A percentile compares a stretch with the other conserved stretches of the same genome.
Conservation (phyloP, 1,284 basidiomycete species). For the Ustilago cynodontis region DNA sequence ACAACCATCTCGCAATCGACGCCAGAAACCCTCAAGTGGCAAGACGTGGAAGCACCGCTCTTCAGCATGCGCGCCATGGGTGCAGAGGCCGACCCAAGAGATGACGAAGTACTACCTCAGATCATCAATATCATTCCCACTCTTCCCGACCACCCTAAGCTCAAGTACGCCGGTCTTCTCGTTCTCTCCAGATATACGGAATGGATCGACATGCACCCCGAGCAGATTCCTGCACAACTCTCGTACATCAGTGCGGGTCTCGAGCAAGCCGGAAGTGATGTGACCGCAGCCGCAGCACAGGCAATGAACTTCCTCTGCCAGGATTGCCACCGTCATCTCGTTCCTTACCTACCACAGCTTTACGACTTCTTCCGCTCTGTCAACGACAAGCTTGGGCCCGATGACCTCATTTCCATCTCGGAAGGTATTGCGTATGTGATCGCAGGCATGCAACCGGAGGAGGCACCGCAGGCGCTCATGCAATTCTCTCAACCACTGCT, state of each 20-base stretch:
- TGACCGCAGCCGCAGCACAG: conserved; percentile 92
- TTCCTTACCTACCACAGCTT: conserved; percentile 90
- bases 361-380: conserved; percentile 87
- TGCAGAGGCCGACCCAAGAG: conserved; percentile 85
- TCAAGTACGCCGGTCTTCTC: conserved; percentile 93
- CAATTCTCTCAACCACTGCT: conserved; percentile 79
- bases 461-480: conserved; percentile 83
- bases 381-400: conserved; percentile 82
- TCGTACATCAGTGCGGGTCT: conserved; percentile 94
- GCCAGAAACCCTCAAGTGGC: conserved; percentile 76
- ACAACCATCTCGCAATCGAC: conserved; percentile 75
- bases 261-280: conserved; percentile 74
- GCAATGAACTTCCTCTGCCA: conserved; percentile 97
- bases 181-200: conserved; percentile 96
- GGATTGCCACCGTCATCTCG: conserved; percentile 89
- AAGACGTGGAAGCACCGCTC: conserved; percentile 95
- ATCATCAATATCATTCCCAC: conserved; percentile 94
- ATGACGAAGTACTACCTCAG: conserved; percentile 87
- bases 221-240: conserved; percentile 86
- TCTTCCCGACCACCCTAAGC: conserved; percentile 88
- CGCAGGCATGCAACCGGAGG: conserved; percentile 84
- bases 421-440: conserved; percentile 96
- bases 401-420: conserved; percentile 90
- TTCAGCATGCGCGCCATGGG: conserved; percentile 99
- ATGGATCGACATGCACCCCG: conserved; percentile 92